These are phyloP conservation scores for Rhodotorula sp. DNA, from an alignment of 1,284 basidiomycete genomes.

Conservation along the genomic window DNA sequence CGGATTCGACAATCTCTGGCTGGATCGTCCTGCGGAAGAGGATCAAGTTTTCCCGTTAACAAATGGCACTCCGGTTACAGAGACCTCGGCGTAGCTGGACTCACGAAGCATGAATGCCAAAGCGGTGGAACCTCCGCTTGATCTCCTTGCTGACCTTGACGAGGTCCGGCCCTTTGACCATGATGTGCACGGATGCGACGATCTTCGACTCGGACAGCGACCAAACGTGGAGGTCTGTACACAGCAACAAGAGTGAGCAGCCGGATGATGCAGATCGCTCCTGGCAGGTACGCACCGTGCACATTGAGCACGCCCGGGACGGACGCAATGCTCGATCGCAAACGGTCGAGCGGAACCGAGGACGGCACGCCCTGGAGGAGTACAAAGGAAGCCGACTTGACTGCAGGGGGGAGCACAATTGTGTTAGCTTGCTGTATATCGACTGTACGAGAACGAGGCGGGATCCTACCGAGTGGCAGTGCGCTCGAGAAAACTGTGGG, in stretches of 20 bases:
- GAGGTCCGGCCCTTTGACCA: conserved; percentile 75
- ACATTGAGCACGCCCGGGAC: conserved; percentile 87
- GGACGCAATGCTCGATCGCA: conserved; percentile 72
- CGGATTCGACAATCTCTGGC: conserved; percentile 44
- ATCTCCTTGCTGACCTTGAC: conserved; percentile 87
- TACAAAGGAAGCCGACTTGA: conserved; percentile 92
- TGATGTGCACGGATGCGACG: conserved; percentile 93
- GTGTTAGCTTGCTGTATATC: not conserved
- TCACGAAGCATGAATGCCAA: conserved; percentile 83
- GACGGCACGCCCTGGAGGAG: conserved; percentile 94
- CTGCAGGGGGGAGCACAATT: conserved; percentile 46
- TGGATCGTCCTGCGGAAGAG: conserved; percentile 45
- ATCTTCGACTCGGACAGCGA: conserved; percentile 85
- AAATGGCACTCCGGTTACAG: no score
- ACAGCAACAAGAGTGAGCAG: not conserved
- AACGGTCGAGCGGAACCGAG: conserved; percentile 81
- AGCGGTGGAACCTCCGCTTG: conserved; percentile 75
- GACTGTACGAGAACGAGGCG: conserved; percentile 45
- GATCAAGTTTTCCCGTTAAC: no score
- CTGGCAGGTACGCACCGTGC: conserved; percentile 58
- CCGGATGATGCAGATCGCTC: no score
- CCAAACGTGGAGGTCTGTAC: conserved; percentile 79
- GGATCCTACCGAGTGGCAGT: conserved; percentile 62
- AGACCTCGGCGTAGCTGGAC: not conserved
- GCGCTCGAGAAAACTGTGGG: conserved; percentile 78